phyloP scores from a whole-genome alignment of 805 yeast genomes.

The Candida wancherniae region DNA sequence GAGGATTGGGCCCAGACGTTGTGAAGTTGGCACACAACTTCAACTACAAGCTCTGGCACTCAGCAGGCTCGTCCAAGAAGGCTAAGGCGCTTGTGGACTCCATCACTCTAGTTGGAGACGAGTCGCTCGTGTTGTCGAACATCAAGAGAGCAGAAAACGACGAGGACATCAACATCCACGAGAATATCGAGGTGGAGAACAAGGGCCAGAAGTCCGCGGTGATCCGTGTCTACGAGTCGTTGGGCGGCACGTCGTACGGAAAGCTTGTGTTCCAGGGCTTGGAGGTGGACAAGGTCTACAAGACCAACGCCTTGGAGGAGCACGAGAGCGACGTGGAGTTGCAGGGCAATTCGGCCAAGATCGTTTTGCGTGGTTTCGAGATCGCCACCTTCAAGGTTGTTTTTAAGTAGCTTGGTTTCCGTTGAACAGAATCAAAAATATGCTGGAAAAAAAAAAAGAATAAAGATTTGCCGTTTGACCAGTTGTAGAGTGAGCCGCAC shows the following conservation, averaged over 20 bases:
- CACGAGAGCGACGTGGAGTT: conserved; percentile 38
- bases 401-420: conserved; percentile 18
- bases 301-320: conserved; percentile 59
- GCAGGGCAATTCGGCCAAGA: conserved; percentile 29
- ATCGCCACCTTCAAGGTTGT: conserved; percentile 59
- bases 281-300: conserved; percentile 43
- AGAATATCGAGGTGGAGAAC: conserved; percentile 41
- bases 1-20: conserved; percentile 56
- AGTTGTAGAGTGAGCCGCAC: no score
- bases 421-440: not conserved
- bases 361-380: conserved; percentile 70
- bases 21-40: conserved; percentile 76
- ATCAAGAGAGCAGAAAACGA: conserved; percentile 90
- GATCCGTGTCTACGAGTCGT: conserved; percentile 76
- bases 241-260: conserved; percentile 74
- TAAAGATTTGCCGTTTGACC: not conserved
- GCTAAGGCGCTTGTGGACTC: conserved; percentile 11
- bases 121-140: conserved; percentile 63
- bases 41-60: conserved; percentile 48
- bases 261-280: conserved; percentile 39
- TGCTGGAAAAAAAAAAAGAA: conserved; percentile 1
- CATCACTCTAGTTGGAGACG: conserved; percentile 42
- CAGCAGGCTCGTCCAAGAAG: conserved; percentile 11
- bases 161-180: conserved; percentile 45
- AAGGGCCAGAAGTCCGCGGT: conserved; percentile 45